Conservation (phyloP, 2,329 filamentous ascomycete species). For the Fusarium sp. region DNA sequence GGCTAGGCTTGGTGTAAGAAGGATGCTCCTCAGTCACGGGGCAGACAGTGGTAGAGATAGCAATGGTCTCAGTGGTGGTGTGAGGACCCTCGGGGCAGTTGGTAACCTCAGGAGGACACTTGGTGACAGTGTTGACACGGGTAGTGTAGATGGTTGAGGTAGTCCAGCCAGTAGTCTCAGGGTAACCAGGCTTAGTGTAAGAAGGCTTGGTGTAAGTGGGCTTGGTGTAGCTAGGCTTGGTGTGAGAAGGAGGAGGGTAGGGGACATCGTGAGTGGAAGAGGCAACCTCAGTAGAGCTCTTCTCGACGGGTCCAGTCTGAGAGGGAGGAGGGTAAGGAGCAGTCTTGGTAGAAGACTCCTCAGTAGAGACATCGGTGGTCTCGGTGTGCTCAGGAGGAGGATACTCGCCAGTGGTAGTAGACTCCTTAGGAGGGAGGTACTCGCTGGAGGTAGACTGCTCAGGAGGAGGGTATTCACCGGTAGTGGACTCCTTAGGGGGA, state of each 20-base stretch:
- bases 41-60: slow-evolving; percentile 33
- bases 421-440: neutral
- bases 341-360: neutral
- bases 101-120: slow-evolving; percentile 26
- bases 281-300: neutral
- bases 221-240: slow-evolving; percentile 13
- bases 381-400: slow-evolving; percentile 11
- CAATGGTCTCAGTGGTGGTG: slow-evolving; percentile 33
- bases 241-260: slow-evolving; percentile 10
- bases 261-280: neutral
- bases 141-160: slow-evolving; percentile 45
- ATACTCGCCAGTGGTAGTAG: neutral
- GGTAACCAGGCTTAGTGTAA: slow-evolving; percentile 15
- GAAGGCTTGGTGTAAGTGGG: slow-evolving; percentile 27
- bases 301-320: neutral
- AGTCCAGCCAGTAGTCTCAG: slow-evolving; percentile 28
- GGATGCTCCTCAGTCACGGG: slow-evolving; percentile 29
- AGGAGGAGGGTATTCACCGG: slow-evolving; percentile 9
- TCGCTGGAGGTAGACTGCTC: neutral
- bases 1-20: slow-evolving; percentile 4
- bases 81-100: slow-evolving; percentile 30
- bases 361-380: neutral
- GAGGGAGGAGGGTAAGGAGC: neutral
- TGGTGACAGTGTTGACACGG: slow-evolving; percentile 27
- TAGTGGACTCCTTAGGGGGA: neutral